phyloP scores from a whole-genome alignment of 2,329 filamentous ascomycete genomes.

The Hypoxylon sp. region DNA sequence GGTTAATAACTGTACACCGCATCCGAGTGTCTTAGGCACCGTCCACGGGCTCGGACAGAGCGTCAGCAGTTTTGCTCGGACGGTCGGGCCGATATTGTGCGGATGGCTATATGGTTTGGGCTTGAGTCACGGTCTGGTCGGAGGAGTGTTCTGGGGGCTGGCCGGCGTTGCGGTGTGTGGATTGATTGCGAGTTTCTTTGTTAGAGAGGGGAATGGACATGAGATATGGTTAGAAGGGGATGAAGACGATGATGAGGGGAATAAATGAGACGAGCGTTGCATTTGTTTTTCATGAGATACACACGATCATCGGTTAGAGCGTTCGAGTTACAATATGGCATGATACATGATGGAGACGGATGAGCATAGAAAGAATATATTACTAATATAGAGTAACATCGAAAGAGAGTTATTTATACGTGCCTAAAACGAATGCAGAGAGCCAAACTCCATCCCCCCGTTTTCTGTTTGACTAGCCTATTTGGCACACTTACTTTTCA shows the following conservation, averaged over 20 bases:
- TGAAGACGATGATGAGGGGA: conserved; percentile 58
- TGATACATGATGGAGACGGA: conserved; percentile 6
- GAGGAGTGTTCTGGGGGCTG: conserved; percentile 70
- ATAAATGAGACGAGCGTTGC: conserved; percentile 8
- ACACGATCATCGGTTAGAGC: conserved; percentile 7
- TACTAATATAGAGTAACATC: neutral
- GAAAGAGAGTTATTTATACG: neutral
- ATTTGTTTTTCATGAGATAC: neutral
- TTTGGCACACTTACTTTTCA: neutral
- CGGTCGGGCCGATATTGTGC: conserved; percentile 71
- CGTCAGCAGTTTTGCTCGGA: conserved; percentile 69
- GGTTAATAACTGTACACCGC: conserved; percentile 63
- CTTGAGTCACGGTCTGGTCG: conserved; percentile 68
- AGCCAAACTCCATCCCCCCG: neutral
- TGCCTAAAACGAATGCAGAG: neutral
- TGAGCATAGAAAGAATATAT: conserved; percentile 9
- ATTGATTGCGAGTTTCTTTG: conserved; percentile 65
- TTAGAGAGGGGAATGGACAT: conserved; percentile 73
- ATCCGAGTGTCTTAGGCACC: conserved; percentile 62
- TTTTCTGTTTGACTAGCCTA: neutral
- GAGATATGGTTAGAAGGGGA: conserved; percentile 75
- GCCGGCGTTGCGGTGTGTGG: conserved; percentile 64
- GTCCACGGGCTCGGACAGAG: conserved; percentile 69
- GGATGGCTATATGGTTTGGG: conserved; percentile 72
- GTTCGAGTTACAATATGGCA: conserved; percentile 4